A percentile compares a stretch with the other conserved stretches of the same genome.
Conservation (phyloP, 352 stramenopile species). For the Phytophthora aleatoria region DNA sequence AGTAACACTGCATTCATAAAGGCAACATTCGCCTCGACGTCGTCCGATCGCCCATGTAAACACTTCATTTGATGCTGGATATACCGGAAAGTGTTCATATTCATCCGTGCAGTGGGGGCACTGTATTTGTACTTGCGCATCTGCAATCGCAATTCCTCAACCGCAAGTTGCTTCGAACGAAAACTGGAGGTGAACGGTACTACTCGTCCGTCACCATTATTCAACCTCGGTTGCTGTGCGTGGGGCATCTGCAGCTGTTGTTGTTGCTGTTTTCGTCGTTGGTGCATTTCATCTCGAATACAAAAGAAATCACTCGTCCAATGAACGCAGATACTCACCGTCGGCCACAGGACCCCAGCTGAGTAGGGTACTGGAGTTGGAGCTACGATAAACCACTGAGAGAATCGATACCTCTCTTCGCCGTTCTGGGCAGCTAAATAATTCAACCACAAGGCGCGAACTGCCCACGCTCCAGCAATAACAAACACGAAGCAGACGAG, state of each 20-base stretch:
- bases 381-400: conserved; percentile 17
- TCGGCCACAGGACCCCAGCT: conserved; percentile 36
- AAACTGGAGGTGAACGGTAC: conserved; percentile 18
- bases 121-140: conserved; percentile 10
- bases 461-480: conserved; percentile 7
- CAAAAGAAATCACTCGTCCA: conserved; percentile 46
- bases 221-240: background rate
- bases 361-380: conserved; percentile 39
- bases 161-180: conserved; percentile 4
- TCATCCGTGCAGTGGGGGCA: conserved; percentile 6
- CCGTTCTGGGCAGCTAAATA: background rate
- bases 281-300: conserved; percentile 23
- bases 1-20: conserved; percentile 50
- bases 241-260: conserved; percentile 3
- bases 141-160: conserved; percentile 9
- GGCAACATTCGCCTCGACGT: conserved; percentile 35
- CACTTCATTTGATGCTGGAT: conserved; percentile 38
- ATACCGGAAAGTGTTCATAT: conserved; percentile 13
- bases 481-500: conserved; percentile 29
- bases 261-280: conserved; percentile 5
- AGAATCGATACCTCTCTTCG: background rate
- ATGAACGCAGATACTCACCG: conserved; percentile 34
- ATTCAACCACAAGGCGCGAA: conserved; percentile 5
- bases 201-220: conserved; percentile 3
- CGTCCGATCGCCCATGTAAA: conserved; percentile 21